Percentiles rank a stretch among this genome's conserved stretches.
Evolutionary conservation across 345 rosid genomes (phyloP).

Genomic region (Aquilaria yunnanensis): DNA sequence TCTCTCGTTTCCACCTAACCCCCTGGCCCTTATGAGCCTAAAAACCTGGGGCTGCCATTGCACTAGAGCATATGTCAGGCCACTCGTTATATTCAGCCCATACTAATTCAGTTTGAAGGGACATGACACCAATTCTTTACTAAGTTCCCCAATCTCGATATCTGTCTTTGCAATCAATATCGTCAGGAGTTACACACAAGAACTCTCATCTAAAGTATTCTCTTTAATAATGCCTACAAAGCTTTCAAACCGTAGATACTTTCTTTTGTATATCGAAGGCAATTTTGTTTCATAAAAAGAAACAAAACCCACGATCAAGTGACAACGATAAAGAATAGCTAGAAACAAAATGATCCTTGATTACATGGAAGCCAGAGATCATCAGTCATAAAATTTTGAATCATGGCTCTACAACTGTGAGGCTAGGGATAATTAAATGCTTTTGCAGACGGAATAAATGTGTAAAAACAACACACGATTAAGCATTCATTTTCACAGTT

Average conservation of each 20-base stretch:
- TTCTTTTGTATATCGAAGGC: conserved; percentile 29
- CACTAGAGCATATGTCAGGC: conserved; percentile 33
- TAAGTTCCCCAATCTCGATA: conserved; percentile 46
- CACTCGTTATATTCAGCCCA: conserved; percentile 49
- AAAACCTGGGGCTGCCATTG: too few relatives aligned
- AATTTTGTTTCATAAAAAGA: conserved; percentile 5
- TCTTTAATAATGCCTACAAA: conserved; percentile 57
- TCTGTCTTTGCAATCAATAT: conserved; percentile 45
- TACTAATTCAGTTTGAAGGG: conserved; percentile 38
- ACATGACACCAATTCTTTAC: conserved; percentile 25
- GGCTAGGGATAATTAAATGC: neutral
- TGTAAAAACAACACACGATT: too few relatives aligned
- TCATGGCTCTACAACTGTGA: conserved; percentile 6
- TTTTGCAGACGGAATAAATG: too few relatives aligned
- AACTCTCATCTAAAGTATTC: conserved; percentile 46
- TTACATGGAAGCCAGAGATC: conserved; percentile 55
- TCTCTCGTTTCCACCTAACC: too few relatives aligned
- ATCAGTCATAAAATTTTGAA: conserved; percentile 28
- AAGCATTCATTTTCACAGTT: too few relatives aligned
- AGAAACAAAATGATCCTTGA: conserved; percentile 12
- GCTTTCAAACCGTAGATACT: conserved; percentile 14
- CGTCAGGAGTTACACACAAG: conserved; percentile 45
- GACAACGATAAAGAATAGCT: neutral
- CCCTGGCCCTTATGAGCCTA: too few relatives aligned
- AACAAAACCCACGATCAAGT: conserved; percentile 7